Conservation (phyloP, 2,329 filamentous ascomycete species). For the Alternaria panax region DNA sequence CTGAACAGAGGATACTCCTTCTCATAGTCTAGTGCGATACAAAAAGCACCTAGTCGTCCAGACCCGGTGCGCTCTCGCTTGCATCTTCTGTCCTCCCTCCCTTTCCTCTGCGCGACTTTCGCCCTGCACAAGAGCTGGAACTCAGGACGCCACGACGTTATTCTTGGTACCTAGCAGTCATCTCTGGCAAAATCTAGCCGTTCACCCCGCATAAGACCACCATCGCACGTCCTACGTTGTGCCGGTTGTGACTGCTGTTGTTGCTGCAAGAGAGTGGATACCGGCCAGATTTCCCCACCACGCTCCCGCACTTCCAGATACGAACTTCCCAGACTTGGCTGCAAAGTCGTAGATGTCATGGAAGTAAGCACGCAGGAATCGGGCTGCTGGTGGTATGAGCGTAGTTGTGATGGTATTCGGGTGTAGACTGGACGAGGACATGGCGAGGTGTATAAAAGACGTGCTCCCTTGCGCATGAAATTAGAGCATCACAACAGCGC, state of each 20-base stretch:
- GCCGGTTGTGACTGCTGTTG: background rate
- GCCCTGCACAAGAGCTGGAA: background rate
- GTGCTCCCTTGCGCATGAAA: background rate
- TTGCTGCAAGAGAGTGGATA: background rate
- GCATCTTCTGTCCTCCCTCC: background rate
- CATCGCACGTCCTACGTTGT: background rate
- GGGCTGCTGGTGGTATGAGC: background rate
- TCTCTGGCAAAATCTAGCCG: background rate
- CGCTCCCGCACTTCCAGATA: background rate
- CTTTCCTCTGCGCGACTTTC: background rate
- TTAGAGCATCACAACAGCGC: background rate
- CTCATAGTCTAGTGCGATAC: background rate
- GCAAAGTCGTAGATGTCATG: slow-evolving; percentile 14
- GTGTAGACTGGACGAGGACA: background rate
- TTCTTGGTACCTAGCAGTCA: background rate
- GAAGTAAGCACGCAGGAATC: background rate
- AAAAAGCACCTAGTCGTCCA: too few relatives aligned
- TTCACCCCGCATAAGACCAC: background rate
- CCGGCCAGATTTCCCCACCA: background rate
- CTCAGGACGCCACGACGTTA: background rate
- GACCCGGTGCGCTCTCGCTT: too few relatives aligned
- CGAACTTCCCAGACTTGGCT: slow-evolving; percentile 1
- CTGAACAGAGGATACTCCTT: background rate
- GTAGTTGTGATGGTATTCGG: background rate
- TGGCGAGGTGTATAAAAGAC: background rate